Conservation (phyloP, 805 yeast genomes). For the Starmerella stigmatis region DNA sequence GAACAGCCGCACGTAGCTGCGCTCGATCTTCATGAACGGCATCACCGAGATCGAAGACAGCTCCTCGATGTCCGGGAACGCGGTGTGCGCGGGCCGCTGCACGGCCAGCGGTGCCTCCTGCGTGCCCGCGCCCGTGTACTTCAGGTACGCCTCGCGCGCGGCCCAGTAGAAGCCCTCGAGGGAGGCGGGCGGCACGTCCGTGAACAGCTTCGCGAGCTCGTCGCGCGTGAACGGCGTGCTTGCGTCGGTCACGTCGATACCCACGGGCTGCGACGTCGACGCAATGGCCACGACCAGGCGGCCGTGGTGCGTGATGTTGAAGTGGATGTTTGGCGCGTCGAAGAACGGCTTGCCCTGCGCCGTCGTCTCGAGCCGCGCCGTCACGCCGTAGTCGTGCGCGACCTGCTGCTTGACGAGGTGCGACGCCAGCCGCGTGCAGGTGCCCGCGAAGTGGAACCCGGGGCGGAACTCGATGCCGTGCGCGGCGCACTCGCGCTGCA, state of each 20-base stretch:
- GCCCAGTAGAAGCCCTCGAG: slow-evolving; percentile 23
- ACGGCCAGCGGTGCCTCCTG: slow-evolving; percentile 13
- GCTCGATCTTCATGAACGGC: slow-evolving; percentile 19
- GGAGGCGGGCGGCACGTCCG: slow-evolving; percentile 1
- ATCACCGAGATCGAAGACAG: slow-evolving; percentile 8
- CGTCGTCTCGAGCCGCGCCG: slow-evolving; percentile 1
- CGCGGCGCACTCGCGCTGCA: slow-evolving; percentile 9
- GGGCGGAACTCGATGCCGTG: slow-evolving; percentile 6
- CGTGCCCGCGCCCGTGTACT: slow-evolving; percentile 19
- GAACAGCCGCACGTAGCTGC: slow-evolving; percentile 14
- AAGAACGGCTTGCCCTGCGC: slow-evolving; percentile 20
- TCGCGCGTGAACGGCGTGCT: slow-evolving; percentile 13
- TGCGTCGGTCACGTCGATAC: slow-evolving; percentile 21
- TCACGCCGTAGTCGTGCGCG: slow-evolving; percentile 7
- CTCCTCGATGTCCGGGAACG: slow-evolving; percentile 12
- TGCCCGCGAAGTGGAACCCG: slow-evolving; percentile 11
- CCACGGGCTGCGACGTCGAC: slow-evolving; percentile 16
- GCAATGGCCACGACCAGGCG: slow-evolving; percentile 17
- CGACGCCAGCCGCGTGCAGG: slow-evolving; percentile 17
- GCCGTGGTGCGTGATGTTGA: slow-evolving; percentile 21
- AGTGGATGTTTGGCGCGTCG: slow-evolving; percentile 7
- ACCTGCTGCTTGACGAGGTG: slow-evolving; percentile 15
- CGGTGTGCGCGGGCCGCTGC: slow-evolving; percentile 14
- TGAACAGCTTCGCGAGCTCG: slow-evolving; percentile 14
- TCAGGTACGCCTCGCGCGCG: slow-evolving; percentile 25